phyloP scores from a whole-genome alignment of 2,329 filamentous ascomycete genomes.

The Aspergillus neoniger region DNA sequence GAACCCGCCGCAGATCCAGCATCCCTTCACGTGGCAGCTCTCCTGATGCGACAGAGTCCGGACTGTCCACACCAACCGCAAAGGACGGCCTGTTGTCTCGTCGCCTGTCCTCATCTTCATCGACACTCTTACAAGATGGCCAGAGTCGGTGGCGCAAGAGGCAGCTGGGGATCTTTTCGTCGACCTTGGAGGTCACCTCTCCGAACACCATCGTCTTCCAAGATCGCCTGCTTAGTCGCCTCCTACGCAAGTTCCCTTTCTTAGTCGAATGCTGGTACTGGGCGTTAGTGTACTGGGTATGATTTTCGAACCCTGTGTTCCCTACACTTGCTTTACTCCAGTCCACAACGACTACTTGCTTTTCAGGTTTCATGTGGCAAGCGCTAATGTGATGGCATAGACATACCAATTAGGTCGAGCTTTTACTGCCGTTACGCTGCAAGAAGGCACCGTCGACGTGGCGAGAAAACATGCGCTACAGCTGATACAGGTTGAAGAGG shows the following conservation, averaged over 20 bases:
- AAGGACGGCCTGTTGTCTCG: constrained; percentile 39
- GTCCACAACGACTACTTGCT: not conserved
- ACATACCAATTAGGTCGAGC: constrained; percentile 74
- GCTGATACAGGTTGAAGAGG: constrained; percentile 66
- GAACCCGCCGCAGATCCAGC: constrained; percentile 24
- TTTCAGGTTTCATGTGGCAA: too few species aligned
- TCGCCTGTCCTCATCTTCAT: constrained; percentile 40
- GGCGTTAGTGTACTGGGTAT: constrained; percentile 75
- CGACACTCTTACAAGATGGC: constrained; percentile 38
- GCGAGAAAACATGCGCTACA: constrained; percentile 69
- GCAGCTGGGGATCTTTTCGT: constrained; percentile 49
- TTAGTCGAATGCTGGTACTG: constrained; percentile 76
- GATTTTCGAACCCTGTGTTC: constrained; percentile 24
- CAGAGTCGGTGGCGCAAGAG: constrained; percentile 55
- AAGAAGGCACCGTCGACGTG: constrained; percentile 67
- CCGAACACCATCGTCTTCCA: constrained; percentile 65
- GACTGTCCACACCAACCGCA: constrained; percentile 38
- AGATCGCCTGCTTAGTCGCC: constrained; percentile 61
- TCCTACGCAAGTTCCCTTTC: constrained; percentile 70
- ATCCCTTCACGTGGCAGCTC: constrained; percentile 30
- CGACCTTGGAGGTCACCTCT: constrained; percentile 53
- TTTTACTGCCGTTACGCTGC: constrained; percentile 68
- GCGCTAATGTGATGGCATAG: constrained; percentile 41
- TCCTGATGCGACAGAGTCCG: constrained; percentile 44
- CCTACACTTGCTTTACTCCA: not conserved